phyloP scores from a whole-genome alignment of 768 basidiomycete species.

The Suillus alpinus region DNA sequence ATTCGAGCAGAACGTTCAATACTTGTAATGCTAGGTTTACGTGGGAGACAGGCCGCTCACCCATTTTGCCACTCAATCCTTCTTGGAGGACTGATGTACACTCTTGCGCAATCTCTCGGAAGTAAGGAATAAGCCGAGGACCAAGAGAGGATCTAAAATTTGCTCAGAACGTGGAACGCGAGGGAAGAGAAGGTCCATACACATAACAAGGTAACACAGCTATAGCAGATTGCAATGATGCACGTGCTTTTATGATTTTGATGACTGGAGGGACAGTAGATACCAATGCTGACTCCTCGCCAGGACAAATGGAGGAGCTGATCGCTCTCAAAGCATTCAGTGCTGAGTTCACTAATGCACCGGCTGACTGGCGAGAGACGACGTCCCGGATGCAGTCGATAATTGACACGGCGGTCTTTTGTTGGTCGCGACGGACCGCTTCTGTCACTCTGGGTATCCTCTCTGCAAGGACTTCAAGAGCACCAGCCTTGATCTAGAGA shows the following conservation, averaged over 20 bases:
- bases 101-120: conserved; percentile 66
- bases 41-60: conserved; percentile 19
- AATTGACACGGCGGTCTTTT: conserved; percentile 50
- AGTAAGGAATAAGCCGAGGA: conserved; percentile 84
- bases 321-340: conserved; percentile 61
- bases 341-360: conserved; percentile 42
- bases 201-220: conserved; percentile 57
- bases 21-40: not conserved
- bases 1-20: not conserved
- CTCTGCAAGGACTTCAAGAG: conserved; percentile 65
- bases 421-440: conserved; percentile 50
- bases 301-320: conserved; percentile 50
- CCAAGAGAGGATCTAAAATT: conserved; percentile 65
- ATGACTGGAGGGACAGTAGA: conserved; percentile 60
- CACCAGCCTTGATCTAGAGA: conserved; percentile 60
- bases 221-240: conserved; percentile 42
- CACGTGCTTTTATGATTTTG: conserved; percentile 40
- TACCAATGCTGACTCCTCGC: conserved; percentile 67
- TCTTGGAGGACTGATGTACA: conserved; percentile 50
- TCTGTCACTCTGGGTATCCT: conserved; percentile 62
- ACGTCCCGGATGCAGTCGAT: conserved; percentile 47
- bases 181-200: conserved; percentile 37
- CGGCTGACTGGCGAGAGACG: conserved; percentile 42
- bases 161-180: conserved; percentile 8
- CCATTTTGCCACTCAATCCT: conserved; percentile 25